phyloP scores from a whole-genome alignment of 2,329 filamentous ascomycete species.

The Verticillium alfalfae region DNA sequence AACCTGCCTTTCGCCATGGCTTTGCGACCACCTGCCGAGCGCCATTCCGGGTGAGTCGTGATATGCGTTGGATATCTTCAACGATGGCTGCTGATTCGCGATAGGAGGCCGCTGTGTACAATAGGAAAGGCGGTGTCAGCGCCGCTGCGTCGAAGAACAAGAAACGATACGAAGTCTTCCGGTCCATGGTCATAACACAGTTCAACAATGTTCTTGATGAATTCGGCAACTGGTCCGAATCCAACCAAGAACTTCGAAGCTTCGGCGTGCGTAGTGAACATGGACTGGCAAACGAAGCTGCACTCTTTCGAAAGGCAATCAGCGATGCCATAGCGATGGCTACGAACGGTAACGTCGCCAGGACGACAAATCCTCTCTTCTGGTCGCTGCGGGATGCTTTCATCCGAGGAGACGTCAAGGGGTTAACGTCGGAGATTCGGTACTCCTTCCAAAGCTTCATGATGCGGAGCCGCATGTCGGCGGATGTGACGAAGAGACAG shows the following conservation, averaged over 20 bases:
- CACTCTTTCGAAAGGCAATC: constrained; percentile 39
- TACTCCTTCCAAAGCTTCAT: constrained; percentile 65
- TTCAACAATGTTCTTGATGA: constrained; percentile 8
- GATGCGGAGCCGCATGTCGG: constrained; percentile 50
- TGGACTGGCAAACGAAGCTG: constrained; percentile 37
- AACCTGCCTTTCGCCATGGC: constrained; percentile 5
- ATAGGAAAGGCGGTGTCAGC: neutral
- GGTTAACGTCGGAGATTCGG: constrained; percentile 53
- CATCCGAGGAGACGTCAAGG: constrained; percentile 41
- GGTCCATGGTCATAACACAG: constrained; percentile 9
- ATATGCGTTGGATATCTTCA: too few species aligned
- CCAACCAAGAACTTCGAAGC: constrained; percentile 7
- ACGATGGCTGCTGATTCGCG: neutral
- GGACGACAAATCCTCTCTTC: constrained; percentile 47
- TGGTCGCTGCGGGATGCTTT: constrained; percentile 56
- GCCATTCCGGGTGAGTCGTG: constrained; percentile 5
- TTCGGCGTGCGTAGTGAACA: constrained; percentile 20
- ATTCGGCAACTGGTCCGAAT: constrained; percentile 9
- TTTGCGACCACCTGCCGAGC: constrained; percentile 7
- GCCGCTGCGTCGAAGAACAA: neutral
- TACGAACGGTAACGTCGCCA: constrained; percentile 26
- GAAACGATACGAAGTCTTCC: constrained; percentile 10
- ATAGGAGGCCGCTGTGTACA: neutral
- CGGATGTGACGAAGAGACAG: constrained; percentile 53
- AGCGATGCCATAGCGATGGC: constrained; percentile 40